phyloP scores from a whole-genome alignment of 1,139 yeast genomes.

The Neolecta irregularis region DNA sequence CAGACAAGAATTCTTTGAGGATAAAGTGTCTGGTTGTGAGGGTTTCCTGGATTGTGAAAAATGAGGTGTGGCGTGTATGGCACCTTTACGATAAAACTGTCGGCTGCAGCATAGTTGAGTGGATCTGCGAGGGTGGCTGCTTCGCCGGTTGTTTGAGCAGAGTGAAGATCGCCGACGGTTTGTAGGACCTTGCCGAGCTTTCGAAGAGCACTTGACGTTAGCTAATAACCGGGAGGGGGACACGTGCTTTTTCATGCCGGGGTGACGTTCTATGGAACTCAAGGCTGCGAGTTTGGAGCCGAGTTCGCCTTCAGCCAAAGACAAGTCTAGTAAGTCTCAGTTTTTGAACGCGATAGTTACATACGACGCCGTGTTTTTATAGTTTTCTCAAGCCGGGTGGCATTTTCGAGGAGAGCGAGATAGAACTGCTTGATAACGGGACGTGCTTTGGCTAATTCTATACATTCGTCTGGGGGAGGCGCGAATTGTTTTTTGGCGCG shows the following conservation, averaged over 20 bases:
- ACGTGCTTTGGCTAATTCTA: conserved; percentile 66
- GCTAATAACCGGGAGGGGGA: no score
- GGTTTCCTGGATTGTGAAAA: conserved; percentile 36
- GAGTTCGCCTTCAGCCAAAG: conserved; percentile 45
- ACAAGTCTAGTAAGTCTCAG: conserved; percentile 22
- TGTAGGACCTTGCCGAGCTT: conserved; percentile 55
- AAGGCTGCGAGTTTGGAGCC: conserved; percentile 41
- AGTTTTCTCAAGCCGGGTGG: conserved; percentile 38
- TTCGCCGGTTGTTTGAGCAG: conserved; percentile 58
- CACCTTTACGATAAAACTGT: conserved; percentile 62
- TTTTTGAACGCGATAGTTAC: background rate
- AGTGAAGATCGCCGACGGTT: conserved; percentile 59
- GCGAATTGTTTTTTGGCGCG: conserved; percentile 82
- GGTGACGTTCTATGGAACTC: conserved; percentile 39
- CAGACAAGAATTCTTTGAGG: conserved; percentile 73
- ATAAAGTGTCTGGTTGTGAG: conserved; percentile 79
- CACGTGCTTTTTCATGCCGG: no score
- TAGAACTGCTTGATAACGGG: conserved; percentile 75
- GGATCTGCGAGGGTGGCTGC: conserved; percentile 71
- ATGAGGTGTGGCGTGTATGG: background rate
- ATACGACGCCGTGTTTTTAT: conserved; percentile 38
- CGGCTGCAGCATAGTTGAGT: conserved; percentile 45
- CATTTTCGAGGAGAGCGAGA: conserved; percentile 41
- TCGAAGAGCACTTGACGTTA: conserved; percentile 68
- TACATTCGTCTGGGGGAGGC: conserved; percentile 78